Evolutionary conservation across 2,329 filamentous ascomycete species (phyloP).

Genomic region (Colletotrichum cuscutae): DNA sequence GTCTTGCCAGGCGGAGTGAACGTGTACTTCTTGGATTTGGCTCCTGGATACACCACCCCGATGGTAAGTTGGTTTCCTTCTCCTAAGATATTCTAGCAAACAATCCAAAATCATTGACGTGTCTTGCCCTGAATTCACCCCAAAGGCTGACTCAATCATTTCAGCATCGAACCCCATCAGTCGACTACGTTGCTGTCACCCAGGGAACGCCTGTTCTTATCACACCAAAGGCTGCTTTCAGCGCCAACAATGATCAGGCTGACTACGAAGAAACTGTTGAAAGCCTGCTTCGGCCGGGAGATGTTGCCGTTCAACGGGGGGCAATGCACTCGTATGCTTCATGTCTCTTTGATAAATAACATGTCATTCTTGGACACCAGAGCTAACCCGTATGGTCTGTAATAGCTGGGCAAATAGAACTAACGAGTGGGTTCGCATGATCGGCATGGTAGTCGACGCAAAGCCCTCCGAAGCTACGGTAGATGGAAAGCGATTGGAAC

Average conservation of each 20-base stretch:
- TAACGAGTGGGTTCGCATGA: conserved; percentile 7
- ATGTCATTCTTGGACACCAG: neutral
- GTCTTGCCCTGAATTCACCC: neutral
- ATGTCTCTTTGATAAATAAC: neutral
- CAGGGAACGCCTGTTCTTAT: neutral
- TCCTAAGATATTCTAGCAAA: no score
- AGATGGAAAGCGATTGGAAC: neutral
- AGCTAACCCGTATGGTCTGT: neutral
- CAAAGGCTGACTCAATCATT: neutral
- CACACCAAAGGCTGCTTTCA: conserved; percentile 8
- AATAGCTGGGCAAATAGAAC: conserved; percentile 8
- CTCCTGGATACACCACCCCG: conserved; percentile 3
- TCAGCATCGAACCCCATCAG: conserved; percentile 15
- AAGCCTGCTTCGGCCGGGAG: neutral
- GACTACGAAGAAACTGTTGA: conserved; percentile 1
- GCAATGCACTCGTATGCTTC: conserved; percentile 12
- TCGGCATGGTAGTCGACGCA: neutral
- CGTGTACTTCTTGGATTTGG: conserved; percentile 12
- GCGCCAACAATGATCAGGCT: neutral
- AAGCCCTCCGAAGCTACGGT: neutral
- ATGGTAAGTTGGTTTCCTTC: neutral
- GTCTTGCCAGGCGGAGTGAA: conserved; percentile 14
- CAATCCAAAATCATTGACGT: no score
- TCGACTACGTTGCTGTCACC: conserved; percentile 5
- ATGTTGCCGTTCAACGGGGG: conserved; percentile 15